Percentiles rank a stretch among this genome's conserved stretches.
Conservation (phyloP, 2,329 filamentous ascomycete species). For the Penicillium sumatraense region DNA sequence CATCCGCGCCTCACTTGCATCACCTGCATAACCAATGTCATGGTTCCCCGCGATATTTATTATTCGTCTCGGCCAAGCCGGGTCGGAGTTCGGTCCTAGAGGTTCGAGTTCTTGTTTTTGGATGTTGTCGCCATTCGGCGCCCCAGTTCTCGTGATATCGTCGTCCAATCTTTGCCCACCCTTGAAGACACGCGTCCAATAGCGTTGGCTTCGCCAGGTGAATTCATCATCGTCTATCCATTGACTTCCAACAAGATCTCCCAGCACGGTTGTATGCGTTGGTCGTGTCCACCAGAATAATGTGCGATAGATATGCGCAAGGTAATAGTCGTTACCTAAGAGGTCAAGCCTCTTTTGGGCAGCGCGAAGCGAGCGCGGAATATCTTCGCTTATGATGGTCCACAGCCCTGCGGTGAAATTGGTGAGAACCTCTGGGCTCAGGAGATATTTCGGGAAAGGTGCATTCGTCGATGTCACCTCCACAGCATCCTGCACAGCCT, state of each 20-base stretch:
- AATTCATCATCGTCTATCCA: slow-evolving; percentile 93
- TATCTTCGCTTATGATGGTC: slow-evolving; percentile 65
- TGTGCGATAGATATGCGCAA: slow-evolving; percentile 87
- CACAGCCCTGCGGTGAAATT: slow-evolving; percentile 28
- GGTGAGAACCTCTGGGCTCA: slow-evolving; percentile 24
- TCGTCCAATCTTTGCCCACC: slow-evolving; percentile 66
- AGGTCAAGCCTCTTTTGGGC: slow-evolving; percentile 82
- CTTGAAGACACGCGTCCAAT: slow-evolving; percentile 80
- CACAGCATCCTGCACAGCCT: slow-evolving; percentile 17
- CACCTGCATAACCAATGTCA: slow-evolving; percentile 94
- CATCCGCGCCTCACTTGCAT: slow-evolving; percentile 76
- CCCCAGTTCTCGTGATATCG: slow-evolving; percentile 40
- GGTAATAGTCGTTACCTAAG: slow-evolving; percentile 91
- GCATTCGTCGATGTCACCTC: slow-evolving; percentile 12
- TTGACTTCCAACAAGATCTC: slow-evolving; percentile 90
- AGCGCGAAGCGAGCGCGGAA: slow-evolving; percentile 68
- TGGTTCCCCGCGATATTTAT: slow-evolving; percentile 96
- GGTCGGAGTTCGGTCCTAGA: slow-evolving; percentile 41
- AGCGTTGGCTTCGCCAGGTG: slow-evolving; percentile 69
- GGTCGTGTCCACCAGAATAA: slow-evolving; percentile 83
- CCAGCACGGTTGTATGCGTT: slow-evolving; percentile 85
- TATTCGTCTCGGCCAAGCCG: slow-evolving; percentile 72
- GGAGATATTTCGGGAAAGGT: slow-evolving; percentile 14
- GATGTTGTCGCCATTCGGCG: slow-evolving; percentile 45
- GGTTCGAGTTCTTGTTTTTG: slow-evolving; percentile 24